These are phyloP conservation scores for Blastomyces emzantsi DNA, from an alignment of 2,329 filamentous ascomycete species.

Conservation along the genomic window DNA sequence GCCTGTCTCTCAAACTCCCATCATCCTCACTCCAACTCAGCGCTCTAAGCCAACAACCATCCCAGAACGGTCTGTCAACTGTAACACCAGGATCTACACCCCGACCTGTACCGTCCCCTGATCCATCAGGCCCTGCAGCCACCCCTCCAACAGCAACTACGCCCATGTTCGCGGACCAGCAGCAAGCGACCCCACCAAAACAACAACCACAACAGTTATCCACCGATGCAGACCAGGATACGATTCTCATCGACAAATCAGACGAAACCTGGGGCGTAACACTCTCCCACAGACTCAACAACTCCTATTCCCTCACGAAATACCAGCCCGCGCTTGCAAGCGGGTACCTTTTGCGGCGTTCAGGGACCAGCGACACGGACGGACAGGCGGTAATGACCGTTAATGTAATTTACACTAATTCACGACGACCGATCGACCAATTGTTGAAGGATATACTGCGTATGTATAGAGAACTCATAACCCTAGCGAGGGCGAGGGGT, in stretches of 20 bases:
- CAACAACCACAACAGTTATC: slow-evolving; percentile 24
- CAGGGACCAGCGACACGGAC: slow-evolving; percentile 33
- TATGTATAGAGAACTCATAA: slow-evolving; percentile 39
- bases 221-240: slow-evolving; percentile 45
- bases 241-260: slow-evolving; percentile 47
- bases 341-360: slow-evolving; percentile 40
- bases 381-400: slow-evolving; percentile 35
- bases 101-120: slow-evolving; percentile 34
- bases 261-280: slow-evolving; percentile 54
- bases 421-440: slow-evolving; percentile 23
- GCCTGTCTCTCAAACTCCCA: slow-evolving; percentile 29
- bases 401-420: slow-evolving; percentile 33
- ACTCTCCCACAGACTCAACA: slow-evolving; percentile 42
- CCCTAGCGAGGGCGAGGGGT: slow-evolving; percentile 35
- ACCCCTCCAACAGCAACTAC: slow-evolving; percentile 24
- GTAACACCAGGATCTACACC: slow-evolving; percentile 35
- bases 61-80: neutral
- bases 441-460: slow-evolving; percentile 35
- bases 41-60: slow-evolving; percentile 25
- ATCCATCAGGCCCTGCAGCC: slow-evolving; percentile 34
- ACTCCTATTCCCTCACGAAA: slow-evolving; percentile 33
- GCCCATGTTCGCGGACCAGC: slow-evolving; percentile 18
- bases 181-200: slow-evolving; percentile 27
- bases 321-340: slow-evolving; percentile 38
- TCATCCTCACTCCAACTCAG: slow-evolving; percentile 26